Conservation (phyloP, 306 rosid species). For the Inga oerstediana region DNA sequence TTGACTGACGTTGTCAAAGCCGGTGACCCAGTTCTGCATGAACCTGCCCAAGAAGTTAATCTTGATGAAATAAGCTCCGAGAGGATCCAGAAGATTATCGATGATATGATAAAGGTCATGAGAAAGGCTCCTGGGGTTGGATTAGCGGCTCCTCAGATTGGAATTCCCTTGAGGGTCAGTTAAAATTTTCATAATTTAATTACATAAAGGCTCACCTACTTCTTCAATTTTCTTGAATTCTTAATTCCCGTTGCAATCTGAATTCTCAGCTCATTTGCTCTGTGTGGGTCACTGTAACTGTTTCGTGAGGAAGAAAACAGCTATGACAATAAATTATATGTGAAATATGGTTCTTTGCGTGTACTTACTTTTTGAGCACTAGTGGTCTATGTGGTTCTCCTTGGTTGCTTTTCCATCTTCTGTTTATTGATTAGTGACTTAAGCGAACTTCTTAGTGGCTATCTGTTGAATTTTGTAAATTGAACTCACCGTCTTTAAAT, state of each 20-base stretch:
- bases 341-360: background rate
- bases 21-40: constrained; percentile 93
- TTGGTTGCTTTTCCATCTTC: background rate
- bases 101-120: constrained; percentile 82
- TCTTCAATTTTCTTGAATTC: background rate
- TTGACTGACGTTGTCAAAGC: constrained; percentile 80
- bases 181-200: background rate
- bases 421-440: background rate
- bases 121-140: constrained; percentile 91
- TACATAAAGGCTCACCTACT: background rate
- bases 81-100: constrained; percentile 77
- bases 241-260: background rate
- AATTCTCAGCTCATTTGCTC: background rate
- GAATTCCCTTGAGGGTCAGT: constrained; percentile 76
- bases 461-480: background rate
- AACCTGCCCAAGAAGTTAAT: constrained; percentile 72
- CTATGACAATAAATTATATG: background rate
- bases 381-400: background rate
- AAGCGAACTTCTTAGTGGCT: background rate
- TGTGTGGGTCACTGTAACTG: constrained; percentile 6
- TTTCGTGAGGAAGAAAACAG: constrained; percentile 25
- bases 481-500: background rate
- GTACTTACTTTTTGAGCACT: background rate
- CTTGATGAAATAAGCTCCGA: constrained; percentile 67
- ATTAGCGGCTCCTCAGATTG: constrained; percentile 95